Conservation (phyloP, 768 basidiomycete species). For the Lentinus brumalis region DNA sequence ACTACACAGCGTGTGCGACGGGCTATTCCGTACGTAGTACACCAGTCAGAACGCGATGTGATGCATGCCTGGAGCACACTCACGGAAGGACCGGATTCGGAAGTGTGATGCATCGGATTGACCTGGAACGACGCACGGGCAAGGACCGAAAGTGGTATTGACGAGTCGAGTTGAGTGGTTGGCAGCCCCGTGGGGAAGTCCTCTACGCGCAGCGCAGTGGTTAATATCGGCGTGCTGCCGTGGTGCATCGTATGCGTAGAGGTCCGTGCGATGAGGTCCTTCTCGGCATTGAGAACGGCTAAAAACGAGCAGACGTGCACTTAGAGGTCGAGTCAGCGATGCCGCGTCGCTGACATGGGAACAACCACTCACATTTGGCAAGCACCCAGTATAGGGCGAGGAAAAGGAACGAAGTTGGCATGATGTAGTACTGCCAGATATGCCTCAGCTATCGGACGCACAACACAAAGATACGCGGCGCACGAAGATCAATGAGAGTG, state of each 20-base stretch:
- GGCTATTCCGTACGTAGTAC: neutral
- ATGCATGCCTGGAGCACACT: neutral
- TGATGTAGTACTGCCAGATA: neutral
- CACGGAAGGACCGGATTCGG: neutral
- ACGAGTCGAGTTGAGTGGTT: neutral
- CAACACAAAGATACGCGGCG: neutral
- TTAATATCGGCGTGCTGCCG: neutral
- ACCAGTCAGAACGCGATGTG: neutral
- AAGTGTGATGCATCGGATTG: neutral
- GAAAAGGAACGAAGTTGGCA: neutral
- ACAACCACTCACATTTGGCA: neutral
- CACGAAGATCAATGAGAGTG: neutral
- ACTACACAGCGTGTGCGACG: neutral
- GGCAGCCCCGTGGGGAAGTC: neutral
- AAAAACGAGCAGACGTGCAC: conserved; percentile 11
- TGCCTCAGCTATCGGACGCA: neutral
- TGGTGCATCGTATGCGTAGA: neutral
- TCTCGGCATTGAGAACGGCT: conserved; percentile 9
- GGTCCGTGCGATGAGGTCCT: conserved; percentile 1
- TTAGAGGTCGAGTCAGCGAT: neutral
- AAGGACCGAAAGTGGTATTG: neutral
- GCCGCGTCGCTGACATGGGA: neutral
- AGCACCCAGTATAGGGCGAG: conserved; percentile 2
- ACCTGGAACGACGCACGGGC: neutral
- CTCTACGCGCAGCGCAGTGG: conserved; percentile 6